These are phyloP conservation scores for Cnidoscolus chayamansa DNA, from an alignment of 441 rosid genomes.

Conservation along the genomic window DNA sequence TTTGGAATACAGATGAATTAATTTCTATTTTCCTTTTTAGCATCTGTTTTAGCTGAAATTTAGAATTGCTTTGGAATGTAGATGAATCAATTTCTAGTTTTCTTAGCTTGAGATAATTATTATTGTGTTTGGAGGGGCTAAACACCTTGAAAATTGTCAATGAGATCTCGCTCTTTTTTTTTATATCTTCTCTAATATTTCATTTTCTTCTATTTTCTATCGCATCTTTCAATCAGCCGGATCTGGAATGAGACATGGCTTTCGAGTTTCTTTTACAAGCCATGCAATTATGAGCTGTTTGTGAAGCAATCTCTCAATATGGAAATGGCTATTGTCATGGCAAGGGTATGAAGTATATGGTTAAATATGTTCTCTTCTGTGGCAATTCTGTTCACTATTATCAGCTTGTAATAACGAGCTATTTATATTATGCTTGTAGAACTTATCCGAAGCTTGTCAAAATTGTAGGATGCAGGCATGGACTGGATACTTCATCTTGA, in stretches of 20 bases:
- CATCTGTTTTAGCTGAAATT: not conserved
- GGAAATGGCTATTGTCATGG: slow-evolving; percentile 96
- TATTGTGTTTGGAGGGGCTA: not conserved
- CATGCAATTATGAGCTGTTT: slow-evolving; percentile 85
- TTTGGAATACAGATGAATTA: not conserved
- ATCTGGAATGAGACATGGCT: slow-evolving; percentile 96
- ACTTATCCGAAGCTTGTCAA: slow-evolving; percentile 16
- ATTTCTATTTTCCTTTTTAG: not conserved
- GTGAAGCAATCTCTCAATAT: slow-evolving; percentile 95
- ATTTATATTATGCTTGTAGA: slow-evolving; percentile 17
- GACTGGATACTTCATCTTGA: slow-evolving; percentile 95
- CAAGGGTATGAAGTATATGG: slow-evolving; percentile 53
- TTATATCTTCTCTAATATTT: not conserved
- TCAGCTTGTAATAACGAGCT: not conserved
- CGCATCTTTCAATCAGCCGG: slow-evolving; percentile 45
- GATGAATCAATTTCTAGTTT: not conserved
- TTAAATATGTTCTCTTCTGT: slow-evolving; percentile 19
- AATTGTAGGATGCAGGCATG: slow-evolving; percentile 71
- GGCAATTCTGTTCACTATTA: not conserved
- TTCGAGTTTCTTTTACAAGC: slow-evolving; percentile 85
- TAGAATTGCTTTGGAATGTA: not conserved
- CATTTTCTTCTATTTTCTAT: not conserved
- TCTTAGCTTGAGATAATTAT: not conserved
- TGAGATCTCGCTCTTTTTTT: not conserved
- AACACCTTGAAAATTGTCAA: not conserved